These are phyloP conservation scores for Nectriaceae sp. DNA, from an alignment of 2,329 filamentous ascomycete genomes.

Conservation along the genomic window DNA sequence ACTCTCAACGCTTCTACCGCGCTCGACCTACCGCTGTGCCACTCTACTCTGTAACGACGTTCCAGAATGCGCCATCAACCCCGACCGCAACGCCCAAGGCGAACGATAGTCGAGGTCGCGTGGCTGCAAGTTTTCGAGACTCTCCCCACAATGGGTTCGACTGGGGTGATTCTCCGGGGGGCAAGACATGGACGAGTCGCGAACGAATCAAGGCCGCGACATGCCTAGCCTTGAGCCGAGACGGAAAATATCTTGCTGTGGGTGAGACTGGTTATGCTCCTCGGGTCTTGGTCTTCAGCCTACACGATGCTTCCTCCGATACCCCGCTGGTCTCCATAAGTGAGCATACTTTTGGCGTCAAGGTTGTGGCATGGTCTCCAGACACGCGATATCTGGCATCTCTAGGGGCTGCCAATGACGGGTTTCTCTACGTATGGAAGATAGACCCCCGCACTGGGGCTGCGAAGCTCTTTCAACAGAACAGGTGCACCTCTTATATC, in stretches of 20 bases:
- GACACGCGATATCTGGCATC: slow-evolving; percentile 87
- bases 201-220: slow-evolving; percentile 95
- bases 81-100: slow-evolving; percentile 59
- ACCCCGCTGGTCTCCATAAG: slow-evolving; percentile 80
- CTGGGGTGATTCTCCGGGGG: slow-evolving; percentile 63
- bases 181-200: slow-evolving; percentile 81
- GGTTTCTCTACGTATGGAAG: slow-evolving; percentile 89
- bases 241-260: slow-evolving; percentile 85
- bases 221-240: slow-evolving; percentile 83
- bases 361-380: slow-evolving; percentile 83
- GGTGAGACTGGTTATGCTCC: slow-evolving; percentile 96
- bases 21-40: slow-evolving; percentile 79
- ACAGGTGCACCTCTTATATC: slow-evolving; percentile 88
- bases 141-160: slow-evolving; percentile 48
- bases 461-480: slow-evolving; percentile 77
- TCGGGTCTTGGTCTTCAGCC: slow-evolving; percentile 85
- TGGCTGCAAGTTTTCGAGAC: slow-evolving; percentile 49
- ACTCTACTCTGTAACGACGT: slow-evolving; percentile 57
- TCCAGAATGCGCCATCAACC: slow-evolving; percentile 50
- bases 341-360: slow-evolving; percentile 89
- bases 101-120: slow-evolving; percentile 63
- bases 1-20: slow-evolving; percentile 84
- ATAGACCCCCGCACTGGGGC: slow-evolving; percentile 81
- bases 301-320: slow-evolving; percentile 78
- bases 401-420: slow-evolving; percentile 86